These are phyloP conservation scores for Spathaspora girioi DNA, from an alignment of 805 yeast genomes.

Conservation along the genomic window DNA sequence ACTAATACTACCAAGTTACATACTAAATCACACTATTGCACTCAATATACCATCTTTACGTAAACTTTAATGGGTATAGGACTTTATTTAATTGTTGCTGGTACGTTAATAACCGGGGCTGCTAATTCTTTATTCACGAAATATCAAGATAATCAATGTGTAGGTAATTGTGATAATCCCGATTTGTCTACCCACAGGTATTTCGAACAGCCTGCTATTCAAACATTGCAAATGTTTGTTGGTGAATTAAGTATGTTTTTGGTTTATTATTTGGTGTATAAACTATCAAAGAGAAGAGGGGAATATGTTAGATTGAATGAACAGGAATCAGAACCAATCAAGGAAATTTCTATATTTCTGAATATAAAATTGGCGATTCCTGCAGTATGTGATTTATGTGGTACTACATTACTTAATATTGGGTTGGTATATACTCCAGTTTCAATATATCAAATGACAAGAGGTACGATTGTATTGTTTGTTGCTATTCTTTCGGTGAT, in stretches of 20 bases:
- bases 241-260: constrained; percentile 59
- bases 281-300: constrained; percentile 9
- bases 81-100: constrained; percentile 23
- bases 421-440: constrained; percentile 75
- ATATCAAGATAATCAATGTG: constrained; percentile 73
- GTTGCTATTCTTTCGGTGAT: constrained; percentile 69
- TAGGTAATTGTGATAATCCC: constrained; percentile 48
- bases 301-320: constrained; percentile 13
- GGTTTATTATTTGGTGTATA: constrained; percentile 30
- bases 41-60: too few relatives aligned
- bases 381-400: constrained; percentile 65
- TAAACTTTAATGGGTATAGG: constrained; percentile 3
- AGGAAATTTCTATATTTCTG: constrained; percentile 7
- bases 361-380: constrained; percentile 48
- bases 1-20: too few relatives aligned
- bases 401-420: constrained; percentile 73
- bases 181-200: constrained; percentile 37
- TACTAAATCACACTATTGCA: too few relatives aligned
- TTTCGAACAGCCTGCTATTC: constrained; percentile 77
- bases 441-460: constrained; percentile 79
- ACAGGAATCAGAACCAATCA: constrained; percentile 6
- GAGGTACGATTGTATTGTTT: constrained; percentile 73
- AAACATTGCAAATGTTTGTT: constrained; percentile 76
- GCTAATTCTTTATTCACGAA: constrained; percentile 72
- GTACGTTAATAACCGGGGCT: constrained; percentile 67